phyloP scores from a whole-genome alignment of 768 basidiomycete genomes.

The Tylopilus felleus region DNA sequence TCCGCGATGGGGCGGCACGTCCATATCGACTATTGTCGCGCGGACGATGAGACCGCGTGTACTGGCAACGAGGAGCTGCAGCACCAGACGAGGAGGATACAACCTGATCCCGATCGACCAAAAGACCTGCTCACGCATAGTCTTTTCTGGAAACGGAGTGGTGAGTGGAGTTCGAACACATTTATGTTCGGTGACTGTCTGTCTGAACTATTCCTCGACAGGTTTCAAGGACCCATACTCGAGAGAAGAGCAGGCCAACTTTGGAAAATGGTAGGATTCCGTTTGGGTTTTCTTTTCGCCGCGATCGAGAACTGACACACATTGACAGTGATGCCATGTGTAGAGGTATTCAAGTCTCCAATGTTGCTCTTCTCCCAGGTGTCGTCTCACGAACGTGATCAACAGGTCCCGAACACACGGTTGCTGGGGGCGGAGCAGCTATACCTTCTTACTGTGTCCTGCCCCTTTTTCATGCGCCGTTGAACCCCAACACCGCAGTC shows the following conservation, averaged over 20 bases:
- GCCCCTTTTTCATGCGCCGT: constrained; percentile 49
- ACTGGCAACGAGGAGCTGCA: constrained; percentile 39
- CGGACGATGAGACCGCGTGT: constrained; percentile 37
- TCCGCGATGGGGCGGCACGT: constrained; percentile 54
- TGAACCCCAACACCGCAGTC: constrained; percentile 25
- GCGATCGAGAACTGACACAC: background rate
- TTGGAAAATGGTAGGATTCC: constrained; percentile 47
- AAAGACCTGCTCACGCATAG: constrained; percentile 57
- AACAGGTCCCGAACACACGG: constrained; percentile 50
- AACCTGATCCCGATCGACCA: constrained; percentile 42
- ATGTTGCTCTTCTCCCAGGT: background rate
- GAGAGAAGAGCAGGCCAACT: constrained; percentile 53
- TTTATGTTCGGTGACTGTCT: background rate
- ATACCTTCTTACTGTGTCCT: constrained; percentile 54
- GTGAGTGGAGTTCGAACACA: constrained; percentile 25
- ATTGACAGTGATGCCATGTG: constrained; percentile 48
- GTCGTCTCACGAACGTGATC: background rate
- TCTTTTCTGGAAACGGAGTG: constrained; percentile 55
- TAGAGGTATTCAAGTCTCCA: constrained; percentile 32
- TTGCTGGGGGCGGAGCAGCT: constrained; percentile 35
- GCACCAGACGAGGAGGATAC: constrained; percentile 42
- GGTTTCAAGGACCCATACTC: constrained; percentile 66
- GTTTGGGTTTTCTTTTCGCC: background rate
- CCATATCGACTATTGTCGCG: constrained; percentile 56
- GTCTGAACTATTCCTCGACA: constrained; percentile 12